Evolutionary conservation across 164 flowering plant genomes (phyloP).

Genomic region (Vitis vinifera): ASM3070453v1 NC_081817.1:938001-938500

Average conservation of each 20-base stretch:
- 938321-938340: neutral
- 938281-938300: neutral
- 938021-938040: constrained; percentile 50
- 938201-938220: constrained; percentile 29
- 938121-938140: constrained; percentile 59
- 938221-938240: constrained; percentile 41
- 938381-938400: neutral
- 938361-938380: neutral
- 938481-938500: constrained; percentile 57
- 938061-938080: neutral
- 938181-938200: constrained; percentile 57
- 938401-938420: neutral
- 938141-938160: constrained; percentile 41
- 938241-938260: constrained; percentile 70
- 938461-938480: constrained; percentile 53
- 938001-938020: constrained; percentile 54
- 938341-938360: too few species aligned
- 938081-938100: neutral
- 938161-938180: constrained; percentile 57
- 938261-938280: constrained; percentile 43
- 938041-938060: constrained; percentile 38
- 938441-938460: constrained; percentile 37
- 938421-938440: neutral
- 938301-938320: neutral
- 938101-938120: neutral